phyloP scores from a whole-genome alignment of 2,329 filamentous ascomycete genomes.

The Xylariaceae sp. region DNA sequence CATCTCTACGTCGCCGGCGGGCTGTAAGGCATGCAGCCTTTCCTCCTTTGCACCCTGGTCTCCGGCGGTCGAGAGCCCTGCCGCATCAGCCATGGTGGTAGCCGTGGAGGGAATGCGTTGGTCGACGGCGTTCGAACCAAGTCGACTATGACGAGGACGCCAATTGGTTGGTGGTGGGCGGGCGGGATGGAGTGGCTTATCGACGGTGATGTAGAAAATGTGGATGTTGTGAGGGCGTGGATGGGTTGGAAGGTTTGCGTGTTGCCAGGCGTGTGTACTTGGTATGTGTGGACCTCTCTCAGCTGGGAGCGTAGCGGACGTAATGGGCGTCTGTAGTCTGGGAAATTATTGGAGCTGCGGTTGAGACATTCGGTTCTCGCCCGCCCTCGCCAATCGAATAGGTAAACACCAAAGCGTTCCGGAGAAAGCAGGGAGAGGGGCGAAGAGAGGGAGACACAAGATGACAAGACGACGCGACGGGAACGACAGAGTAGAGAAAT shows the following conservation, averaged over 20 bases:
- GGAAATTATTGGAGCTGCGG: conserved; percentile 11
- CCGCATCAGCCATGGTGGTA: conserved; percentile 18
- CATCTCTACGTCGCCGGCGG: conserved; percentile 22
- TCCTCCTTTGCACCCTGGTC: conserved; percentile 18
- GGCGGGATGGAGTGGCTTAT: not conserved
- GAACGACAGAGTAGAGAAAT: too few species aligned
- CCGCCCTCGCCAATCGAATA: too few species aligned
- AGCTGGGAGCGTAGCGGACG: conserved; percentile 1
- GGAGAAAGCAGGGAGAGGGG: too few species aligned
- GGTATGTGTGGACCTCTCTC: too few species aligned
- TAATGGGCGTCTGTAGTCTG: too few species aligned
- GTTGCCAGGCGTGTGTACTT: too few species aligned
- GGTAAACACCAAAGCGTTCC: too few species aligned
- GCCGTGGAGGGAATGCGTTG: conserved; percentile 3
- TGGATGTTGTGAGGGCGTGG: conserved; percentile 6
- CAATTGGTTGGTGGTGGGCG: not conserved
- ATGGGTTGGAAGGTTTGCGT: too few species aligned
- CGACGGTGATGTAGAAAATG: conserved; percentile 1
- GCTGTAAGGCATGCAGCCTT: conserved; percentile 15
- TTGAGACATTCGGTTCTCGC: conserved; percentile 14
- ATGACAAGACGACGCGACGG: too few species aligned
- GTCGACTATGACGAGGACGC: too few species aligned
- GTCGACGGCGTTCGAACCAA: conserved; percentile 4
- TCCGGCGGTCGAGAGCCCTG: conserved; percentile 14
- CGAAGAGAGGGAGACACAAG: too few species aligned